Percentiles rank a stretch among this genome's conserved stretches.
Evolutionary conservation across 306 rosid genomes (phyloP).

Genomic region (Vachellia pachyceras): DNA sequence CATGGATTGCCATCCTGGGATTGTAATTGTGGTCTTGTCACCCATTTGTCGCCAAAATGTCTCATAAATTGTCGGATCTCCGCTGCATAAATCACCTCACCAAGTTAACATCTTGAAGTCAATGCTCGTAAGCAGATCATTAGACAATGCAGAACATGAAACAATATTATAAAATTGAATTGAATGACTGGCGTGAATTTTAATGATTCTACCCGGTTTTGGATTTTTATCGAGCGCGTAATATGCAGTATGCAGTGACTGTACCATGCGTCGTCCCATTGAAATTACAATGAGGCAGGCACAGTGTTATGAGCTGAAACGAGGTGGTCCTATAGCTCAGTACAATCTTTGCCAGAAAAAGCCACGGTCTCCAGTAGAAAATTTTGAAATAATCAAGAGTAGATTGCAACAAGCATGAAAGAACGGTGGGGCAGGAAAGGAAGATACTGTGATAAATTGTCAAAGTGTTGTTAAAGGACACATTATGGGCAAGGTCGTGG

Average conservation of each 20-base stretch:
- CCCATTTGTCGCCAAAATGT: conserved; percentile 72
- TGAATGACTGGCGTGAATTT: not conserved
- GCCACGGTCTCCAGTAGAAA: not conserved
- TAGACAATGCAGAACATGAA: not conserved
- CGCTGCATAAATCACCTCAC: no score
- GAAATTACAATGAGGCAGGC: not conserved
- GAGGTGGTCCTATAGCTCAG: conserved; percentile 12
- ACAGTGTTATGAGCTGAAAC: not conserved
- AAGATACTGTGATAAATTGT: not conserved
- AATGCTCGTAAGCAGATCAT: not conserved
- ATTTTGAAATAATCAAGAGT: not conserved
- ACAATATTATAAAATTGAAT: not conserved
- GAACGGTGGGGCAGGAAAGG: not conserved
- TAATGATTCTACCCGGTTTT: not conserved
- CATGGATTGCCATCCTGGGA: conserved; percentile 81
- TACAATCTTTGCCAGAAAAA: not conserved
- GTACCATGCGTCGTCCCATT: not conserved
- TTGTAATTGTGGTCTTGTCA: conserved; percentile 61
- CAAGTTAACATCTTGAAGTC: conserved; percentile 18
- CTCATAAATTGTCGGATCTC: conserved; percentile 84
- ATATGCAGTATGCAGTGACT: not conserved
- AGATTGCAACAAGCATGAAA: not conserved
- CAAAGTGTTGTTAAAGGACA: not conserved
- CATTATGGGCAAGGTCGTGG: conserved; percentile 48
- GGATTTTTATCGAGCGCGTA: not conserved